Base-by-base conservation (phyloP, 768 basidiomycete genomes). In the Cystofilobasidium capitatum region DNA sequence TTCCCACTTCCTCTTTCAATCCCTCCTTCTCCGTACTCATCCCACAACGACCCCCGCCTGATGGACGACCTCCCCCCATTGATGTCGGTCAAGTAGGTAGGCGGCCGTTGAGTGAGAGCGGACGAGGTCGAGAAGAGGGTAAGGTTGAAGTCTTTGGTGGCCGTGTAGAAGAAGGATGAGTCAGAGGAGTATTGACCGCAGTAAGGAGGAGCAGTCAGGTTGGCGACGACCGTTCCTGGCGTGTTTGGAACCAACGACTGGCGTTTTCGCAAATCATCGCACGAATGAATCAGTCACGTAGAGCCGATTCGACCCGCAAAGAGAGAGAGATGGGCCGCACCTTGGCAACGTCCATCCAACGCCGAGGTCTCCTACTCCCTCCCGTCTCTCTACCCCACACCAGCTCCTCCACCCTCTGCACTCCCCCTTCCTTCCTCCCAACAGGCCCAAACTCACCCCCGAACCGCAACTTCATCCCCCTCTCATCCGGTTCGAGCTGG, bases 91-190 rank as follows among this genome's bases (percentile, higher is more conserved):
- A n/a, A n/a, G n/a, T n/a, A n/a, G n/a, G n/a, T n/a, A n/a, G 80
- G 65, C 26, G 20, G 65, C 37, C 36, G 59, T 26, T 39, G 59
- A 4, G 10, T 6, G 59, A 5, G 69, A 3, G 71, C 64, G 0
- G 72, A 33, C 35, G 71, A 49, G 33, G 74, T 76, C 17, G 74
- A 72, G 73, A 91, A 99, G 5, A 99, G 82, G 75, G 96, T 89
- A 31, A 98, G 79, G 42, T 84, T 83, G 74, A 93, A 98, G 76
- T 94, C 91, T 82, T 88, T 86, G 54, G 85, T 78, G 72, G 92
- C 94, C 4, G 92, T 91, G 76, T 96, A 97, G 75, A 89, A 97
- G 76, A 96, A 93, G 0, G 87, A 85, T 0, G 89, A 88, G 74
- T 91, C 90, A 88, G 57, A 45, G 58, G 59, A 65, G 58, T 69